Percentiles rank a stretch among this genome's conserved stretches.
Conservation (phyloP, 2,329 filamentous ascomycete genomes). For the Fusarium newnesense region DNA sequence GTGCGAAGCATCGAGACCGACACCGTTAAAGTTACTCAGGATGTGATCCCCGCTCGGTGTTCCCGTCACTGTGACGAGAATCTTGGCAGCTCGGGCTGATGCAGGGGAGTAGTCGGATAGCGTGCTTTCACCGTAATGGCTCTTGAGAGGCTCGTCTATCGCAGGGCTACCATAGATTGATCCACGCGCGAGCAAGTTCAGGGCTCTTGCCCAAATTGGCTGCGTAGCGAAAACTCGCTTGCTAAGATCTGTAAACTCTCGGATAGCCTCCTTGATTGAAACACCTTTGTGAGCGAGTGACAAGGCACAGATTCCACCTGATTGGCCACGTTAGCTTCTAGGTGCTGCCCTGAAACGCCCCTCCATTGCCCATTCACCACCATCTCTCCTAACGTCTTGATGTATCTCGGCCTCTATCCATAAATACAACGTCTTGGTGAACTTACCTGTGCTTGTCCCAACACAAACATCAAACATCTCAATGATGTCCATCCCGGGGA, state of each 20-base stretch:
- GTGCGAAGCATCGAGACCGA: neutral
- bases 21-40: neutral
- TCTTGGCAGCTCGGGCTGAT: neutral
- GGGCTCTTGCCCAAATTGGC: neutral
- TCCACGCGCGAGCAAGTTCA: neutral
- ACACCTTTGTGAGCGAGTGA: neutral
- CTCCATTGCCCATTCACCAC: neutral
- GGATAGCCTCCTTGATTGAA: neutral
- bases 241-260: neutral
- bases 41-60: neutral
- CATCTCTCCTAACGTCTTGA: too few species aligned
- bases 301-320: neutral
- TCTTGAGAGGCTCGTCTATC: neutral
- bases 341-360: neutral
- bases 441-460: neutral
- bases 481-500: neutral
- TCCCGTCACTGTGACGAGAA: neutral
- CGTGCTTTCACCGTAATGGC: neutral
- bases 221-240: neutral
- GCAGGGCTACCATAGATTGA: neutral
- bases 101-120: neutral
- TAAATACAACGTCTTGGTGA: neutral
- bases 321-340: neutral
- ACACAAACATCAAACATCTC: neutral
- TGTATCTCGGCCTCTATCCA: neutral